These are phyloP conservation scores for Tulasnella sp. DNA, from an alignment of 768 basidiomycete species.

Conservation along the genomic window DNA sequence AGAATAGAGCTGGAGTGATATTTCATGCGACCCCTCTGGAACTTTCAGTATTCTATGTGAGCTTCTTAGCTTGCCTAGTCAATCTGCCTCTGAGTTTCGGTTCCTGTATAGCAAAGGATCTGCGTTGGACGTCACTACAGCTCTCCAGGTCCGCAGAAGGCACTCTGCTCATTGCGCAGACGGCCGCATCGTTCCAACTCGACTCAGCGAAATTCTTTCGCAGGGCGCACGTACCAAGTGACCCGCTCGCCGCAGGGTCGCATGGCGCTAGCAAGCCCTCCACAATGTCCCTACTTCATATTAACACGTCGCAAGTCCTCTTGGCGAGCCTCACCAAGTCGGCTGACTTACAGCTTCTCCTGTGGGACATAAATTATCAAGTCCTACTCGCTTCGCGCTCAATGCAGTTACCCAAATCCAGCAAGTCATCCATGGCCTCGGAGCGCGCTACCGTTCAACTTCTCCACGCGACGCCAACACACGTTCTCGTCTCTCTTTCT, in stretches of 20 bases:
- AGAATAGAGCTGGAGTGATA: conserved; percentile 5
- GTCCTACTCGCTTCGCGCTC: conserved; percentile 1
- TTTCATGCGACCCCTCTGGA: conserved; percentile 13
- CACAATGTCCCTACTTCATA: conserved; percentile 1
- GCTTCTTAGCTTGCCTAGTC: background rate
- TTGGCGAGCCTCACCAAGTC: conserved; percentile 7
- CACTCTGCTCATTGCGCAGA: background rate
- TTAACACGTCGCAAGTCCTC: conserved; percentile 15
- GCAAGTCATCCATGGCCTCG: no score
- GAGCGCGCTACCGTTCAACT: no score
- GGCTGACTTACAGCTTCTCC: conserved; percentile 1
- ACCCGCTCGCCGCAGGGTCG: background rate
- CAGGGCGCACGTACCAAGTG: no score
- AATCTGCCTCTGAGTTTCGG: background rate
- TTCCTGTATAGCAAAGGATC: background rate
- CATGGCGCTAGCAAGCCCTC: no score
- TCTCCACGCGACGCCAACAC: no score
- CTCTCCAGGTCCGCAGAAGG: background rate
- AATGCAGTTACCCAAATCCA: background rate
- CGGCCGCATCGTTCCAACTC: background rate
- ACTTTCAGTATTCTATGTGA: conserved; percentile 13
- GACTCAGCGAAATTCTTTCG: background rate
- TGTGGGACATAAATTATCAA: conserved; percentile 15
- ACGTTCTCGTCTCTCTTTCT: no score
- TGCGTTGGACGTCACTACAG: background rate